phyloP scores from a whole-genome alignment of 73 alveolate genomes.

The Symbiodinium pilosum region DNA sequence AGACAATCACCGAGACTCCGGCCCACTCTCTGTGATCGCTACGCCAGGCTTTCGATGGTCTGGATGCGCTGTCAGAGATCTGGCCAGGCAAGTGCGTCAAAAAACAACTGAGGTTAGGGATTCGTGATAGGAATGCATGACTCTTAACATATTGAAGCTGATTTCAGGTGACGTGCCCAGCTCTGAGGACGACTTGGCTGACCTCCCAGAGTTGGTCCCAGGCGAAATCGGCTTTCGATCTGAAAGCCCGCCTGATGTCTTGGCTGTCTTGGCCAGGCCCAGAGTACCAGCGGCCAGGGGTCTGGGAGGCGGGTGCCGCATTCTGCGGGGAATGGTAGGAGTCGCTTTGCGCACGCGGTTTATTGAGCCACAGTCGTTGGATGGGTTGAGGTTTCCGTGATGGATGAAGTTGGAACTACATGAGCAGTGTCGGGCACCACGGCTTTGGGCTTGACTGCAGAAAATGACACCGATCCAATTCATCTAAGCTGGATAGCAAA shows the following conservation, averaged over 20 bases:
- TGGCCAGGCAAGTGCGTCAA: slow-evolving; percentile 56
- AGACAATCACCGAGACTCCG: too few species aligned
- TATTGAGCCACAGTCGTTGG: too few species aligned
- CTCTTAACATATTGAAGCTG: not conserved
- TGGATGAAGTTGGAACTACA: too few species aligned
- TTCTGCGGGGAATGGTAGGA: too few species aligned
- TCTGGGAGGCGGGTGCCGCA: not conserved
- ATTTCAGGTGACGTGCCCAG: slow-evolving; percentile 52
- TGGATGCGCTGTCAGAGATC: slow-evolving; percentile 57
- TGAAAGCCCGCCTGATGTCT: not conserved
- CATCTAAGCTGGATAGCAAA: too few species aligned
- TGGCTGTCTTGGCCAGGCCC: not conserved
- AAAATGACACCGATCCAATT: too few species aligned
- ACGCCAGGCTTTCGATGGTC: slow-evolving; percentile 34
- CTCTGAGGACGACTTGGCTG: slow-evolving; percentile 9
- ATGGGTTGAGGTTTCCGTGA: too few species aligned
- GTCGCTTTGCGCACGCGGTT: too few species aligned
- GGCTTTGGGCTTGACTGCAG: too few species aligned
- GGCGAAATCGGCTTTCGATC: not conserved
- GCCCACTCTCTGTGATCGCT: too few species aligned
- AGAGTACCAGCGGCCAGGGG: not conserved
- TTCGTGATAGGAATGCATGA: not conserved
- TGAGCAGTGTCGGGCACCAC: too few species aligned
- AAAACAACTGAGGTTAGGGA: not conserved
- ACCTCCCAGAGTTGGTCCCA: slow-evolving; percentile 76